Percentiles rank a stretch among this genome's conserved stretches.
Conservation (phyloP, 2,329 filamentous ascomycete species). For the Paraconiothyrium brasiliense region DNA sequence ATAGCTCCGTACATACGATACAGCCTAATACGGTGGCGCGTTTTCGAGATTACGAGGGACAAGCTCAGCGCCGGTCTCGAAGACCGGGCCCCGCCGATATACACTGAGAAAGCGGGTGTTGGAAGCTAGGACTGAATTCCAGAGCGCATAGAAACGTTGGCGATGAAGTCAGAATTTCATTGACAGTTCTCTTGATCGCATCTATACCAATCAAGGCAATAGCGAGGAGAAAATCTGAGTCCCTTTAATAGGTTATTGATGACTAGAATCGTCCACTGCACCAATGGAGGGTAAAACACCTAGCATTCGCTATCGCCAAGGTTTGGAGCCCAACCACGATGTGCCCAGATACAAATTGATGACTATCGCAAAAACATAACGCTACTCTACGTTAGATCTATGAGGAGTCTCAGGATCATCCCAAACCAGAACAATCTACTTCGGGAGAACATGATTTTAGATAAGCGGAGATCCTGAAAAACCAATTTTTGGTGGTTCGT, state of each 20-base stretch:
- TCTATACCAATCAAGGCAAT: background rate
- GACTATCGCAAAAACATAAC: background rate
- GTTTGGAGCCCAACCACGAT: background rate
- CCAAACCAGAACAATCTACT: background rate
- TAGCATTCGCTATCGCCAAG: background rate
- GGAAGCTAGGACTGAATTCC: background rate
- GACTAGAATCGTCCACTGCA: background rate
- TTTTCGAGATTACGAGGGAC: background rate
- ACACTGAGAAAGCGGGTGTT: conserved; percentile 3
- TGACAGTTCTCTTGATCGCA: background rate
- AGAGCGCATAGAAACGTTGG: background rate
- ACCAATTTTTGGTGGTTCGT: background rate
- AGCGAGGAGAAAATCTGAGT: background rate
- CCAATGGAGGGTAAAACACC: background rate
- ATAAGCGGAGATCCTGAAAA: background rate
- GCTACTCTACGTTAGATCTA: too few relatives aligned
- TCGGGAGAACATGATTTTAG: background rate
- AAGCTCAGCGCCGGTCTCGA: conserved; percentile 1
- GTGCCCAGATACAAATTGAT: background rate
- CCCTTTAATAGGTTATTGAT: background rate
- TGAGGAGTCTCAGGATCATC: background rate
- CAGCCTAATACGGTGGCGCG: conserved; percentile 3
- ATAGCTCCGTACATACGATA: background rate
- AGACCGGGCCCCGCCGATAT: conserved; percentile 1
- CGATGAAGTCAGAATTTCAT: background rate